phyloP scores from a whole-genome alignment of 1,284 basidiomycete genomes.

The Pyrrhoderma noxium region DNA sequence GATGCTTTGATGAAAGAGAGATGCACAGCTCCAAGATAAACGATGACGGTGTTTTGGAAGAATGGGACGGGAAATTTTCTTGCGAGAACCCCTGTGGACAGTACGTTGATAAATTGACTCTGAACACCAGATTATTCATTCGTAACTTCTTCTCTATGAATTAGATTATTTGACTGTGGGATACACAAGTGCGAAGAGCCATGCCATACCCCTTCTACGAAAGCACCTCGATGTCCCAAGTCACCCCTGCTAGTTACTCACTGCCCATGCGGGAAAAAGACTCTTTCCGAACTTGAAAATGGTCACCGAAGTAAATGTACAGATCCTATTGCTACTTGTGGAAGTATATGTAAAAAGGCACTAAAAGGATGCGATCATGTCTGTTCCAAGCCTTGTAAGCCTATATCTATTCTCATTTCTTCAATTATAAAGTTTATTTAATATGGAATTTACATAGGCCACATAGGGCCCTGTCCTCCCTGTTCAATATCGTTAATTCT shows the following conservation, averaged over 20 bases:
- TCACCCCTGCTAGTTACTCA: conserved; percentile 60
- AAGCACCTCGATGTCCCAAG: conserved; percentile 58
- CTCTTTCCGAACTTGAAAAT: conserved; percentile 8
- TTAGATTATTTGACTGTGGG: conserved; percentile 68
- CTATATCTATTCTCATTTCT: background rate
- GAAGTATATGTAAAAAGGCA: conserved; percentile 56
- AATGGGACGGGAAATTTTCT: conserved; percentile 24
- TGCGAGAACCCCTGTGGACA: conserved; percentile 48
- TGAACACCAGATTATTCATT: conserved; percentile 2
- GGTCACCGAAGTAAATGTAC: conserved; percentile 53
- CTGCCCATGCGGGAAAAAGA: conserved; percentile 76
- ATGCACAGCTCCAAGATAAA: conserved; percentile 25
- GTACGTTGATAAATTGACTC: conserved; percentile 30
- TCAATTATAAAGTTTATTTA: background rate
- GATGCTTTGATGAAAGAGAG: conserved; percentile 55
- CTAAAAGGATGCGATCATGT: conserved; percentile 59
- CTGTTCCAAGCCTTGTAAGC: conserved; percentile 46
- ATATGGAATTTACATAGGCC: conserved; percentile 25
- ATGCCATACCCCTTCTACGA: conserved; percentile 66
- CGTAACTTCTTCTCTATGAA: background rate
- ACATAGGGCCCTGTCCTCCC: conserved; percentile 65
- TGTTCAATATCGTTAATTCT: conserved; percentile 61
- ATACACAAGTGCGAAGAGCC: conserved; percentile 60
- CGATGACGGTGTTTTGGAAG: conserved; percentile 26
- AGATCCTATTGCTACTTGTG: conserved; percentile 75